Percentiles rank a stretch among this genome's conserved stretches.
These are phyloP conservation scores for Ustilago loliicola DNA, from an alignment of 1,284 basidiomycete species.

Conservation along the genomic window DNA sequence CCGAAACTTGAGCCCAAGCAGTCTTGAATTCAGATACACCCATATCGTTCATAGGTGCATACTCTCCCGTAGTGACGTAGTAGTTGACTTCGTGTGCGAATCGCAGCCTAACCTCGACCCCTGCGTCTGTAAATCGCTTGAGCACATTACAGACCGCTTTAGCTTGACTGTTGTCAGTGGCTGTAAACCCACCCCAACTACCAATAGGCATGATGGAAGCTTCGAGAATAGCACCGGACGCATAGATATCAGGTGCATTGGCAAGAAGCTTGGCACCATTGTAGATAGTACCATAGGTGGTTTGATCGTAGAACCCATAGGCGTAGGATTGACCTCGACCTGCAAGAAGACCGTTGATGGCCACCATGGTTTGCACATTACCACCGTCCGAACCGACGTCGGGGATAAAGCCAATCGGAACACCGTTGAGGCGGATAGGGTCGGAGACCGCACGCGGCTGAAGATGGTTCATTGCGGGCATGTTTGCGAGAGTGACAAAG, in stretches of 20 bases:
- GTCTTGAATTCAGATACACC: constrained; percentile 69
- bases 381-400: constrained; percentile 62
- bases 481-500: too few relatives aligned
- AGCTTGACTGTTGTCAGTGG: constrained; percentile 67
- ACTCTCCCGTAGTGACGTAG: constrained; percentile 44
- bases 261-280: constrained; percentile 66
- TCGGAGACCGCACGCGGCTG: constrained; percentile 28
- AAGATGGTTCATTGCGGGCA: constrained; percentile 37
- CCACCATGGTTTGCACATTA: constrained; percentile 55
- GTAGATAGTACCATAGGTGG: constrained; percentile 66
- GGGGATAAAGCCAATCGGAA: constrained; percentile 58
- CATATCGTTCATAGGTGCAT: constrained; percentile 36
- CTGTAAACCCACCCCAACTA: constrained; percentile 53
- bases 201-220: constrained; percentile 65
- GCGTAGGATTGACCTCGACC: constrained; percentile 39
- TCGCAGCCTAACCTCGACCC: constrained; percentile 70
- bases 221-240: constrained; percentile 70
- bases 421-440: constrained; percentile 39
- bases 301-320: constrained; percentile 70
- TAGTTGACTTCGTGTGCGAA: constrained; percentile 70
- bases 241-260: constrained; percentile 67
- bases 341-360: constrained; percentile 37
- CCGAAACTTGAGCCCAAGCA: constrained; percentile 68
- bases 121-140: constrained; percentile 71
- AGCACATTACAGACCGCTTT: constrained; percentile 67